A percentile compares a stretch with the other conserved stretches of the same genome.
phyloP scores from a whole-genome alignment of 169 alveolate genomes.

The Cryptosporidium sp. region DNA sequence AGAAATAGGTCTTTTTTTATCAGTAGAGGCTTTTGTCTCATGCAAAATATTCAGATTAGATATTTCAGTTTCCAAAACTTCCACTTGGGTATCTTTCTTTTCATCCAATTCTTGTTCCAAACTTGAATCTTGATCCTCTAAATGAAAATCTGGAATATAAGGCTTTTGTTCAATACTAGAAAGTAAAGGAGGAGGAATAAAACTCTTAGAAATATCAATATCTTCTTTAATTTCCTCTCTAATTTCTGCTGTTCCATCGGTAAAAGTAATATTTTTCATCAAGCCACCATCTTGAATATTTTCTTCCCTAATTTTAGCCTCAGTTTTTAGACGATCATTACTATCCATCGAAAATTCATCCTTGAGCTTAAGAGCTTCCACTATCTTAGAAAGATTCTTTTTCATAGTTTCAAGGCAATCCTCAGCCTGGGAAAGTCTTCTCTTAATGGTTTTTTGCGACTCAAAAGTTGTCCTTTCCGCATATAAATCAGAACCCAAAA shows the following conservation, averaged over 20 bases:
- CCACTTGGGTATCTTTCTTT: neutral
- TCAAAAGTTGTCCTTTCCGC: constrained; percentile 51
- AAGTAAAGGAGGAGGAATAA: constrained; percentile 47
- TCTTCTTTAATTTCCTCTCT: constrained; percentile 56
- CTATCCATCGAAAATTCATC: constrained; percentile 10
- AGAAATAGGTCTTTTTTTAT: constrained; percentile 9
- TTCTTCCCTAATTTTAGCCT: neutral
- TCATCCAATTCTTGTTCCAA: neutral
- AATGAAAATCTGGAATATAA: constrained; percentile 36
- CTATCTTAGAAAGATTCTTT: constrained; percentile 26
- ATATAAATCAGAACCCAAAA: constrained; percentile 50
- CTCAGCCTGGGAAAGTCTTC: constrained; percentile 49
- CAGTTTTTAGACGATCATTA: neutral
- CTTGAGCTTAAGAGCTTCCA: constrained; percentile 24
- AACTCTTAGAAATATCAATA: neutral
- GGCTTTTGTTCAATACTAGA: neutral
- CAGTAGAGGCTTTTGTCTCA: neutral
- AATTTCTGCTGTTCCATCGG: constrained; percentile 49
- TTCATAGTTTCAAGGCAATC: constrained; percentile 41
- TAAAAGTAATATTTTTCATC: neutral
- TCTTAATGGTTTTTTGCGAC: constrained; percentile 27
- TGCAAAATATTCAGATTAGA: neutral
- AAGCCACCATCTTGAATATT: neutral
- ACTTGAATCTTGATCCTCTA: constrained; percentile 2
- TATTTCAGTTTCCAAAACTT: neutral